Percentiles rank a stretch among this genome's conserved stretches.
Conservation (phyloP, 2,329 filamentous ascomycete species). For the Curvularia lunata region DNA sequence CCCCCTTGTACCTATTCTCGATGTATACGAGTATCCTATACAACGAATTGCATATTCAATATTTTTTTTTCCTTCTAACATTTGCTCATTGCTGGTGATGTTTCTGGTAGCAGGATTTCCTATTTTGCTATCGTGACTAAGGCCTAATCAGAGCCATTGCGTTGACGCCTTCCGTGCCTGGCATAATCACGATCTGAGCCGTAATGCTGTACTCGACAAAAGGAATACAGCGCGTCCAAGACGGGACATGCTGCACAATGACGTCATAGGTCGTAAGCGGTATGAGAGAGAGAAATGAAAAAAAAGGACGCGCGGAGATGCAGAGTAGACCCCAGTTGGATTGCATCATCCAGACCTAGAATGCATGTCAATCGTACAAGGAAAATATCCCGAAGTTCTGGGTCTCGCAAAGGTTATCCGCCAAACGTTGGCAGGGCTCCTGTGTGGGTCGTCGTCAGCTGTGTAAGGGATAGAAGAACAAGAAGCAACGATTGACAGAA, state of each 20-base stretch:
- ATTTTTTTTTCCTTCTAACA: neutral
- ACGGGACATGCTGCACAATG: neutral
- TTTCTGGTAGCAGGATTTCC: neutral
- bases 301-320: neutral
- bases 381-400: neutral
- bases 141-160: neutral
- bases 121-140: neutral
- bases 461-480: neutral
- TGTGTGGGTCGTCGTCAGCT: conserved; percentile 25
- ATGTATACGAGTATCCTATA: conserved; percentile 23
- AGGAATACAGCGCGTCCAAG: neutral
- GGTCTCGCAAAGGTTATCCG: too few species aligned
- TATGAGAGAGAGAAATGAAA: neutral
- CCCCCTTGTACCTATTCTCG: conserved; percentile 29
- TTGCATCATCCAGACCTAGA: neutral
- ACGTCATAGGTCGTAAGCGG: neutral
- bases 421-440: neutral
- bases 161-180: neutral
- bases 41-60: neutral
- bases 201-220: neutral
- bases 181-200: neutral
- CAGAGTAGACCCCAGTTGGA: neutral
- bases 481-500: neutral
- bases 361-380: neutral
- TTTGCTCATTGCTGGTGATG: neutral